Percentiles rank a stretch among this genome's conserved stretches.
These are phyloP conservation scores for Aspergillus tubingensis DNA, from an alignment of 2,329 filamentous ascomycete species.

Conservation along the genomic window DNA sequence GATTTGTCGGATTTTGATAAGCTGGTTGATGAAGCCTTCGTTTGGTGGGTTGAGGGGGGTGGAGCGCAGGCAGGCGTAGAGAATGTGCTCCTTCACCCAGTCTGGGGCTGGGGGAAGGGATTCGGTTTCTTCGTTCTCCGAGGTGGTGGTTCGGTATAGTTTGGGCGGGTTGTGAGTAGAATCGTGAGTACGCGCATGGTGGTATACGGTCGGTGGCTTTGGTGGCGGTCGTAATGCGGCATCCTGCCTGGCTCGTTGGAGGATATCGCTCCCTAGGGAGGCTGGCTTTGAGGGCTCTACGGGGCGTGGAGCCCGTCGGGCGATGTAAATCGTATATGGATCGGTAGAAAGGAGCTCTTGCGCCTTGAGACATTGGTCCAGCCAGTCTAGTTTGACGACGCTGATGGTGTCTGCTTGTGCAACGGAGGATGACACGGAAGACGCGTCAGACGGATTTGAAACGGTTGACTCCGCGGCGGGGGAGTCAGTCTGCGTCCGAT, in stretches of 20 bases:
- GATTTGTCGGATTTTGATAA: slow-evolving; percentile 72
- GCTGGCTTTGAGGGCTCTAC: slow-evolving; percentile 1
- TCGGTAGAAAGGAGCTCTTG: slow-evolving; percentile 49
- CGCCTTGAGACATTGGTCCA: slow-evolving; percentile 50
- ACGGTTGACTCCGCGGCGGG: background rate
- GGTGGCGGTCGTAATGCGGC: slow-evolving; percentile 20
- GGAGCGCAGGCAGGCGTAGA: slow-evolving; percentile 79
- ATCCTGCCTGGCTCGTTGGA: slow-evolving; percentile 58
- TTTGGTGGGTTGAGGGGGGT: slow-evolving; percentile 73
- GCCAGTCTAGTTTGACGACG: slow-evolving; percentile 58
- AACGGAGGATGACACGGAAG: background rate
- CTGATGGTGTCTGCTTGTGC: slow-evolving; percentile 40
- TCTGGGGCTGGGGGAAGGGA: slow-evolving; percentile 68
- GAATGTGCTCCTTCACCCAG: slow-evolving; percentile 64
- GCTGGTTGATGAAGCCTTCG: slow-evolving; percentile 68
- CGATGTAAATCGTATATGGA: slow-evolving; percentile 56
- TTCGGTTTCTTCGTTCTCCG: slow-evolving; percentile 66
- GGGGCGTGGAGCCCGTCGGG: slow-evolving; percentile 39
- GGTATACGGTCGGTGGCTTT: slow-evolving; percentile 16
- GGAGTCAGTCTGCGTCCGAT: slow-evolving; percentile 1
- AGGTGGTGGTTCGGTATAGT: slow-evolving; percentile 71
- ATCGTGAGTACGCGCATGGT: slow-evolving; percentile 22
- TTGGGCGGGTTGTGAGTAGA: slow-evolving; percentile 39
- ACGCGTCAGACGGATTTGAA: background rate
- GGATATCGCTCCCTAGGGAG: slow-evolving; percentile 38